Percentiles rank a stretch among this genome's conserved stretches.
These are phyloP conservation scores for Bremia lactucae DNA, from an alignment of 352 stramenopile genomes.

Conservation along the genomic window DNA sequence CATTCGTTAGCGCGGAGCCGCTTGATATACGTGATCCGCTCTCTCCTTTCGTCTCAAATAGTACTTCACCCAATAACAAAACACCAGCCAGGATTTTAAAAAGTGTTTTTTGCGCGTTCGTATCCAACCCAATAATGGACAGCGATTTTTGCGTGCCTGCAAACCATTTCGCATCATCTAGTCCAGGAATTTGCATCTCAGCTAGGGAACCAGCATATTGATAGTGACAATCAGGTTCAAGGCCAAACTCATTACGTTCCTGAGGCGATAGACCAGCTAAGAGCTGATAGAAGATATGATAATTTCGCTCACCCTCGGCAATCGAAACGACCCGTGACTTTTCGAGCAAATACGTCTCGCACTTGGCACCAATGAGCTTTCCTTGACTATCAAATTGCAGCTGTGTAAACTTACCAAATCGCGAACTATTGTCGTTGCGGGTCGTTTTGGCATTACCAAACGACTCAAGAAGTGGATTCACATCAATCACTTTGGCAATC, in stretches of 20 bases:
- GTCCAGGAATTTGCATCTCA: slow-evolving; percentile 75
- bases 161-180: slow-evolving; percentile 82
- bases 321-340: slow-evolving; percentile 93
- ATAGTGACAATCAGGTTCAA: slow-evolving; percentile 58
- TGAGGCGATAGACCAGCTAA: slow-evolving; percentile 45
- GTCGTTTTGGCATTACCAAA: slow-evolving; percentile 93
- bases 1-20: slow-evolving; percentile 42
- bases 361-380: slow-evolving; percentile 79
- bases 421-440: slow-evolving; percentile 88
- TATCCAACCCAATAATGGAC: slow-evolving; percentile 64
- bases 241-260: slow-evolving; percentile 47
- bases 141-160: slow-evolving; percentile 66
- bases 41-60: slow-evolving; percentile 76
- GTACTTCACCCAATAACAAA: slow-evolving; percentile 93
- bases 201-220: slow-evolving; percentile 60
- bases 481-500: slow-evolving; percentile 86
- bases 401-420: slow-evolving; percentile 87
- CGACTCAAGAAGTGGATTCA: slow-evolving; percentile 88
- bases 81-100: slow-evolving; percentile 85
- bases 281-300: slow-evolving; percentile 97
- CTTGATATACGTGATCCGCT: slow-evolving; percentile 65
- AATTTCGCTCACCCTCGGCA: slow-evolving; percentile 93
- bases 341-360: slow-evolving; percentile 93
- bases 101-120: slow-evolving; percentile 49
- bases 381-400: slow-evolving; percentile 76